phyloP scores from a whole-genome alignment of 2,329 filamentous ascomycete species.

The Aspergillus spinulosporus region DNA sequence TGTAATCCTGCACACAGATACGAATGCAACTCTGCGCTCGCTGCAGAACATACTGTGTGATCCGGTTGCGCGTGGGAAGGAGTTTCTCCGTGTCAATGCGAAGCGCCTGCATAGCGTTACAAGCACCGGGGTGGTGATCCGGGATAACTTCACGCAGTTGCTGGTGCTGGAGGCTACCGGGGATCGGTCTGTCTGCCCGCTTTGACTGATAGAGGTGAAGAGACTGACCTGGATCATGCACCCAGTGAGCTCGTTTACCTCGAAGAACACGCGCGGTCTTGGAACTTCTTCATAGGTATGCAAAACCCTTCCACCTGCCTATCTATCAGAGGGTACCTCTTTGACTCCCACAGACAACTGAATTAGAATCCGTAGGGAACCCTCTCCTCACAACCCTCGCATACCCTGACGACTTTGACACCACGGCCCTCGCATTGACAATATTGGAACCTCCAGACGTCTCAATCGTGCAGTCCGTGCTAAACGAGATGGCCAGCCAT shows the following conservation, averaged over 20 bases:
- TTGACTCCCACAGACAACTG: no score
- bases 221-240: background rate
- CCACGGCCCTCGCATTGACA: slow-evolving; percentile 33
- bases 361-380: background rate
- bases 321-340: no score
- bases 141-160: slow-evolving; percentile 33
- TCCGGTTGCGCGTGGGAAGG: no score
- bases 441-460: slow-evolving; percentile 22
- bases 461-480: slow-evolving; percentile 14
- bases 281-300: slow-evolving; percentile 31
- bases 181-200: slow-evolving; percentile 16
- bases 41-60: no score
- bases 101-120: background rate
- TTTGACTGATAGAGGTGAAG: no score
- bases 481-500: slow-evolving; percentile 25
- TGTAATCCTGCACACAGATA: slow-evolving; percentile 16
- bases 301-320: background rate
- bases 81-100: background rate
- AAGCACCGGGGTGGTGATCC: background rate
- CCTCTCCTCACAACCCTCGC: slow-evolving; percentile 2
- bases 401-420: slow-evolving; percentile 40
- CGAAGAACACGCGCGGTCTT: slow-evolving; percentile 11
- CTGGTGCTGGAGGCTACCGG: slow-evolving; percentile 28
- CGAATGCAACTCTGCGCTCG: no score
- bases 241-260: background rate